Base-by-base conservation (phyloP, 1,284 basidiomycete genomes). In the Ustilago xerochloae region DNA sequence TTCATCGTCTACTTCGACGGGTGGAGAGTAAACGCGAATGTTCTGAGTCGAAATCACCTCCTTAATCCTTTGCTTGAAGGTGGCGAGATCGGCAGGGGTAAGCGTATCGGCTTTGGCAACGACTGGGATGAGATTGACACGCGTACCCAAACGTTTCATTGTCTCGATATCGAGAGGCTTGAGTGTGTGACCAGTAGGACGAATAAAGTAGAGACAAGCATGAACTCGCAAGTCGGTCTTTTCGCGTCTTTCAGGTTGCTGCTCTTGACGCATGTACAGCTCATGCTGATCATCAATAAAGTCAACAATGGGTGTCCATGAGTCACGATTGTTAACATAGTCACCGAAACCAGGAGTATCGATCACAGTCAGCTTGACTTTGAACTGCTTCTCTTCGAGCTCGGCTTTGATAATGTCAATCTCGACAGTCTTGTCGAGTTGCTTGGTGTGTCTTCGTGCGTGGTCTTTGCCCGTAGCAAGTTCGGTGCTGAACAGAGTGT, bases 281-380 rank as follows among this genome's bases (percentile, higher is more conserved):
- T 99, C 97, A 85, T 99, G 96, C 87, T 99, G 96, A 88, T 99
- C 97, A 85, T 99, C 97, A 81, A 99, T 94, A 86, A 99, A 99
- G 86, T 99, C 96, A 84, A 99, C 91, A 75, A 99, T 98, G 61
- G 97, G 96, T 20, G 90, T 88, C 96, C 96, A 99, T 43, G 93
- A 94, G 86, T 99, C 96, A 68, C 94, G 91, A 89, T 99, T 99
- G 91, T 99, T 98, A 87, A 99, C 81, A 84, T 98, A 98, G 91
- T 99, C 96, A 39, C 96, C 96, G 78, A 98, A 99, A 18, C 96
- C 96, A 65, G 96, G 96, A 22, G 95, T 98, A 86, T 99, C 96
- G 81, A 99, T 96, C 84, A 98, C 95, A 26, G 93, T 96, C 70
- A 99, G 90, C 89, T 98, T 98, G 88, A 97, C 95, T 87, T 95